Conservation (phyloP, 1,139 yeast genomes). For the Chernovozyma sophiae-reginae region DNA sequence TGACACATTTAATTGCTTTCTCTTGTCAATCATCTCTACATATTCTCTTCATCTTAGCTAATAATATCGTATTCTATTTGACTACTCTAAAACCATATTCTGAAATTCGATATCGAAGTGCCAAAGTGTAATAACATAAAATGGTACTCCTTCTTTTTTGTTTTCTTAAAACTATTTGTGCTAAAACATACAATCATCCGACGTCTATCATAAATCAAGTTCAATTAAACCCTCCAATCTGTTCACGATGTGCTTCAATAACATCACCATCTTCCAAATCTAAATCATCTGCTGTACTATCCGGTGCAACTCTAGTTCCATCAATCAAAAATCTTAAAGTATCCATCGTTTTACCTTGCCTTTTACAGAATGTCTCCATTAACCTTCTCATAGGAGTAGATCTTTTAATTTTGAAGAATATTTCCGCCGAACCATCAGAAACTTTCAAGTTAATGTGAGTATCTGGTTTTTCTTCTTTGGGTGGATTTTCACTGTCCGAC, state of each 20-base stretch:
- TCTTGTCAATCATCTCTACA: too few relatives aligned
- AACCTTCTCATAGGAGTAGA: conserved; percentile 89
- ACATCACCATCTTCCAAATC: conserved; percentile 95
- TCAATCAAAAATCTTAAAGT: conserved; percentile 87
- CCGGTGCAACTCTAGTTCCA: conserved; percentile 85
- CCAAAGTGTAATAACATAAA: too few relatives aligned
- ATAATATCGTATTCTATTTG: too few relatives aligned
- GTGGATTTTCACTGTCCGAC: conserved; percentile 39
- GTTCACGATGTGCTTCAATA: conserved; percentile 98
- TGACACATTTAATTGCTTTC: too few relatives aligned
- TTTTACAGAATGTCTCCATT: conserved; percentile 97
- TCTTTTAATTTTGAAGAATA: conserved; percentile 91
- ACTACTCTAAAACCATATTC: too few relatives aligned
- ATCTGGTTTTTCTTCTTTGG: conserved; percentile 58
- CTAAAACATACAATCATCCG: too few relatives aligned
- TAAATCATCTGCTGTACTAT: conserved; percentile 86
- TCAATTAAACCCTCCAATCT: conserved; percentile 74
- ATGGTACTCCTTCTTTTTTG: too few relatives aligned
- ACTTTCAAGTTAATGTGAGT: conserved; percentile 90
- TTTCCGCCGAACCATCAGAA: conserved; percentile 89
- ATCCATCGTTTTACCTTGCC: conserved; percentile 86
- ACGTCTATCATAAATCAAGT: too few relatives aligned
- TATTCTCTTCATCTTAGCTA: too few relatives aligned
- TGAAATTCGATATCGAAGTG: too few relatives aligned
- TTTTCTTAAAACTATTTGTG: too few relatives aligned